phyloP scores from a whole-genome alignment of 1,284 basidiomycete genomes.

The Lentinula novae-zelandiae region DNA sequence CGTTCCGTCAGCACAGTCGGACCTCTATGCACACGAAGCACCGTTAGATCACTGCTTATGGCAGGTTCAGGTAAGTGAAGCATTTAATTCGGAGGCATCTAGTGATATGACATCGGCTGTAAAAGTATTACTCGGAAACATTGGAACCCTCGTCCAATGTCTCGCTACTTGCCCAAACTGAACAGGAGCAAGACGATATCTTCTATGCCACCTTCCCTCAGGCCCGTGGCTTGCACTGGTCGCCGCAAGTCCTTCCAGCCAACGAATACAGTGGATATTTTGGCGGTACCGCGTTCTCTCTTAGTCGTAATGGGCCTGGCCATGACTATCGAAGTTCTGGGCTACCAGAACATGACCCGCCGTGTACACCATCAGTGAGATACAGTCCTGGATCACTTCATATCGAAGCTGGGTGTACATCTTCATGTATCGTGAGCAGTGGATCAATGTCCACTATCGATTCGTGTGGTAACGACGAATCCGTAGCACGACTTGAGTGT shows the following conservation, averaged over 20 bases:
- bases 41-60: not conserved
- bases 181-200: conserved; percentile 33
- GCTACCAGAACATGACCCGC: not conserved
- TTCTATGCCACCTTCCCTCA: conserved; percentile 42
- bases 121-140: conserved; percentile 13
- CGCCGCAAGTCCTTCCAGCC: conserved; percentile 7
- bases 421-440: not conserved
- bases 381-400: not conserved
- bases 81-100: not conserved
- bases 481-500: not conserved
- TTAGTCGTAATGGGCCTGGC: not conserved
- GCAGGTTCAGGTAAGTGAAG: conserved; percentile 12
- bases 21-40: not conserved
- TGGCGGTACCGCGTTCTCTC: conserved; percentile 9
- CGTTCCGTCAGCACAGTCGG: not conserved
- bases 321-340: not conserved
- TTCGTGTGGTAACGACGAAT: not conserved
- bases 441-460: conserved; percentile 4
- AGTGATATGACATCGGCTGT: not conserved
- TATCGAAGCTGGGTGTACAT: not conserved
- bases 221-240: conserved; percentile 23
- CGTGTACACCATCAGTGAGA: not conserved
- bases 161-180: conserved; percentile 26
- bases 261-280: conserved; percentile 9
- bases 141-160: conserved; percentile 8